phyloP scores from a whole-genome alignment of 306 rosid species.

The Begonia masoniana region DNA sequence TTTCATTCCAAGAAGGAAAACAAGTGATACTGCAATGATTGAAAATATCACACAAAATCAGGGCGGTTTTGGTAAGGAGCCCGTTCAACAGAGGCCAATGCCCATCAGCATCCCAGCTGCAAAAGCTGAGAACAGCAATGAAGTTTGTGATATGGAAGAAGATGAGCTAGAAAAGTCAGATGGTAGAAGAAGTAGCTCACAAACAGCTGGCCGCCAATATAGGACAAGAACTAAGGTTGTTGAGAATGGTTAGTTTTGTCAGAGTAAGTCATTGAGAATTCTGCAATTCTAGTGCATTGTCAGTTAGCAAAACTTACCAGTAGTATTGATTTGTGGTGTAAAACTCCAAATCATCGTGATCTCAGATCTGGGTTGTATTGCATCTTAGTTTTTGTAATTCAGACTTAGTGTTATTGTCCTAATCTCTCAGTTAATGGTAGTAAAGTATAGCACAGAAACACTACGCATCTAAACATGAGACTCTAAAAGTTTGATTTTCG shows the following conservation, averaged over 20 bases:
- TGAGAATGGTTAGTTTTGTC: background rate
- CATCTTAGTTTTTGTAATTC: too few relatives aligned
- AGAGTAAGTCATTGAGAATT: too few relatives aligned
- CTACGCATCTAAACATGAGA: too few relatives aligned
- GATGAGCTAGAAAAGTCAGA: slow-evolving; percentile 39
- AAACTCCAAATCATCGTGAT: too few relatives aligned
- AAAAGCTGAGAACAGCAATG: slow-evolving; percentile 36
- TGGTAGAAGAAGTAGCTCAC: slow-evolving; percentile 24
- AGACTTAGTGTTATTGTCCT: too few relatives aligned
- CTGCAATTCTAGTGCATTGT: too few relatives aligned
- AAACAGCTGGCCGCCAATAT: slow-evolving; percentile 46
- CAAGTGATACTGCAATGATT: slow-evolving; percentile 38
- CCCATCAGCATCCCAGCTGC: slow-evolving; percentile 35
- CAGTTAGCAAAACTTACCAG: too few relatives aligned
- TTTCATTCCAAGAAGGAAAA: slow-evolving; percentile 74
- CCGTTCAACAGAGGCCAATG: slow-evolving; percentile 16
- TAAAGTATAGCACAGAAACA: too few relatives aligned
- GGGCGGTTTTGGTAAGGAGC: slow-evolving; percentile 32
- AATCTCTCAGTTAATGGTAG: too few relatives aligned
- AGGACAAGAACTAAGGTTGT: slow-evolving; percentile 37
- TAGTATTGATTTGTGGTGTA: too few relatives aligned
- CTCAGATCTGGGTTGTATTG: too few relatives aligned
- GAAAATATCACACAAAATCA: slow-evolving; percentile 28
- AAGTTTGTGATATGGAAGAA: slow-evolving; percentile 81
- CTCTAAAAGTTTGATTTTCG: too few relatives aligned